Evolutionary conservation across 345 rosid genomes (phyloP), one percentile per base, ranked within the genome.

Genomic region (Noccaea caerulescens): DNA sequence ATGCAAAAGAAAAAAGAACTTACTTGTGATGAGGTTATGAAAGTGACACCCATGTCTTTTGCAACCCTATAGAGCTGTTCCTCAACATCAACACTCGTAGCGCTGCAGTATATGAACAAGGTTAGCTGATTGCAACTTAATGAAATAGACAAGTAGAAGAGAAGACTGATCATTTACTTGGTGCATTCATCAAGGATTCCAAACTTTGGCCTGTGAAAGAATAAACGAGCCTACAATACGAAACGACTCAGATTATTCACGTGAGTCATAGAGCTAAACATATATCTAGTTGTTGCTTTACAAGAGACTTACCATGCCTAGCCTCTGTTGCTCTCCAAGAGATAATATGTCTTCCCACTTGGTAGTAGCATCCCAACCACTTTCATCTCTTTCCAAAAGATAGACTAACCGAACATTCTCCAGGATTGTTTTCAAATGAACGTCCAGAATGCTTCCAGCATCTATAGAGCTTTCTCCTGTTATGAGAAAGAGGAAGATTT

Each of bases 161-260:
- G 11, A 53, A 47, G 65, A 69, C 33, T 20, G 43, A 47, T 73
- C 18, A 70, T 84, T 45, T 89, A 93, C 99, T 93, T 93, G 74
- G 97, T 93, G 86, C 99, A 93, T 81, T 93, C 99, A 10, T 93
- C 99, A 4, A 93, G 99, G 80, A 93, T 86, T 70, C 91, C 97
- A 73, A 89, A 93, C 72, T 70, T 85, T 10, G 99, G 99, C 67
- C 82, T 84, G 84, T 93, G 99, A 77, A 93, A 93, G 86, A 93
- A 91, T 32, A 93, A 81, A 12, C 99, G 96, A 20, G 96, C 97
- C 99, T 93, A 42, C 65, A 62, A 74, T 58, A 68, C 7, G 8
- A 52, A 63, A 76, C 51, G 79, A 67, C 59, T 44, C 70, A 18
- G 43, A 44, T 61, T 54, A 68, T 46, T 68, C 32, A 62, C 43